These are phyloP conservation scores for Psophocarpus tetragonolobus DNA, from an alignment of 306 rosid species.

Conservation along the genomic window DNA sequence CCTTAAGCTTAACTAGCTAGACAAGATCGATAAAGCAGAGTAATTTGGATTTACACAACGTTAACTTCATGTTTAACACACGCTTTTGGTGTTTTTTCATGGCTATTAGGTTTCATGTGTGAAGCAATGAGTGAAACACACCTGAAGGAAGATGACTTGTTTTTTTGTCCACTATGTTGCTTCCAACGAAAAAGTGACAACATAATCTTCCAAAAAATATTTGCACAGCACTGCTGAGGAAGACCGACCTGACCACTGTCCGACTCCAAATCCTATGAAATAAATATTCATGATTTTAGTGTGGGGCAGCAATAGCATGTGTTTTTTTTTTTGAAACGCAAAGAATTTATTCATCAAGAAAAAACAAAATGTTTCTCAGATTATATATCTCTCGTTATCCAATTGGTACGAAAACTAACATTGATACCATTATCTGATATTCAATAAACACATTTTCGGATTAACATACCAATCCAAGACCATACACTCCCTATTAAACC, in stretches of 20 bases:
- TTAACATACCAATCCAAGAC: too few species aligned
- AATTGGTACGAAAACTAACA: too few species aligned
- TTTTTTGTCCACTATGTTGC: neutral
- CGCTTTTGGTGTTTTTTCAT: neutral
- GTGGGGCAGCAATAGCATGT: neutral
- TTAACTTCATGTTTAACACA: too few species aligned
- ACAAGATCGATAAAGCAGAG: too few species aligned
- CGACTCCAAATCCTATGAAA: slow-evolving; percentile 18
- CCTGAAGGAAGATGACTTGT: neutral
- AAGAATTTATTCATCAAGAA: too few species aligned
- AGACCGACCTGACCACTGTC: slow-evolving; percentile 2
- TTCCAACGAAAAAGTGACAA: neutral
- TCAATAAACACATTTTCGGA: too few species aligned
- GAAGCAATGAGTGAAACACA: slow-evolving; percentile 4
- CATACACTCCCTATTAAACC: too few species aligned
- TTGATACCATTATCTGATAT: too few species aligned
- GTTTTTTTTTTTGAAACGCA: too few species aligned
- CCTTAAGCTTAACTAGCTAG: too few species aligned
- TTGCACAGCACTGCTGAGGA: neutral
- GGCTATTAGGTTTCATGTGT: neutral
- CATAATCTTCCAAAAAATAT: slow-evolving; percentile 3
- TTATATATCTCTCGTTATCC: too few species aligned
- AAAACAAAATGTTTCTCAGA: too few species aligned
- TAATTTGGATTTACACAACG: neutral
- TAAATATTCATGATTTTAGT: neutral